Percentiles rank a stretch among this genome's conserved stretches.
These are phyloP conservation scores for Ogataea henricii DNA, from an alignment of 805 yeast genomes.

Conservation along the genomic window DNA sequence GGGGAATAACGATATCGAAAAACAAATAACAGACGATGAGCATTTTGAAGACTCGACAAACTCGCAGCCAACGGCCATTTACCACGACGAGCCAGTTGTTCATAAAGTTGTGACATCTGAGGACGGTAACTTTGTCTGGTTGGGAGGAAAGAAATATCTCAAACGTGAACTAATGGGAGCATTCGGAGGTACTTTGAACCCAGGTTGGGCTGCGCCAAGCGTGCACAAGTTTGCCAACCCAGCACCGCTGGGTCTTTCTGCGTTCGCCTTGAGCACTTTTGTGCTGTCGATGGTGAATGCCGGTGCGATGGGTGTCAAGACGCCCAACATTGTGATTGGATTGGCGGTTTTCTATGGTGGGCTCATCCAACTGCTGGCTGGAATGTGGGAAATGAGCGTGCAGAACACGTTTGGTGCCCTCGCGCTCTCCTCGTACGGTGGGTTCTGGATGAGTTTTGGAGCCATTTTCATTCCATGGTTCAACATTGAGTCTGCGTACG, in stretches of 20 bases:
- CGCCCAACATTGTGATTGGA: slow-evolving; percentile 63
- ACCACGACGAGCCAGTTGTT: slow-evolving; percentile 18
- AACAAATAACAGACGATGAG: slow-evolving; percentile 22
- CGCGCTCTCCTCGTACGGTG: slow-evolving; percentile 62
- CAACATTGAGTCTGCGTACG: slow-evolving; percentile 54
- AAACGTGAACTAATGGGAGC: slow-evolving; percentile 62
- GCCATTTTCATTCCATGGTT: slow-evolving; percentile 61
- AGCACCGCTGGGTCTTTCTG: slow-evolving; percentile 72
- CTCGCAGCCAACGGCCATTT: slow-evolving; percentile 28
- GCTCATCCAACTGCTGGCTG: slow-evolving; percentile 67
- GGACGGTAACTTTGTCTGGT: slow-evolving; percentile 64
- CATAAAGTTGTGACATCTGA: slow-evolving; percentile 45
- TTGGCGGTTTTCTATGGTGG: slow-evolving; percentile 75
- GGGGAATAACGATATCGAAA: slow-evolving; percentile 21
- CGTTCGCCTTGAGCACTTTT: slow-evolving; percentile 69
- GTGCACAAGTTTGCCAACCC: slow-evolving; percentile 68
- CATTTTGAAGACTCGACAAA: slow-evolving; percentile 13
- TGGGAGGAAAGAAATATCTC: slow-evolving; percentile 72
- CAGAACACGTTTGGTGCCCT: slow-evolving; percentile 79
- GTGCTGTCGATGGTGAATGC: slow-evolving; percentile 64
- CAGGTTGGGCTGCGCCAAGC: slow-evolving; percentile 64
- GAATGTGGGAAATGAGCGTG: slow-evolving; percentile 73
- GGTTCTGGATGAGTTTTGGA: slow-evolving; percentile 78
- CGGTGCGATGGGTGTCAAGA: slow-evolving; percentile 66
- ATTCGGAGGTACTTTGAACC: slow-evolving; percentile 82